Evolutionary conservation across 345 rosid genomes (phyloP).

Genomic region (Schrenkiella parvula): DNA sequence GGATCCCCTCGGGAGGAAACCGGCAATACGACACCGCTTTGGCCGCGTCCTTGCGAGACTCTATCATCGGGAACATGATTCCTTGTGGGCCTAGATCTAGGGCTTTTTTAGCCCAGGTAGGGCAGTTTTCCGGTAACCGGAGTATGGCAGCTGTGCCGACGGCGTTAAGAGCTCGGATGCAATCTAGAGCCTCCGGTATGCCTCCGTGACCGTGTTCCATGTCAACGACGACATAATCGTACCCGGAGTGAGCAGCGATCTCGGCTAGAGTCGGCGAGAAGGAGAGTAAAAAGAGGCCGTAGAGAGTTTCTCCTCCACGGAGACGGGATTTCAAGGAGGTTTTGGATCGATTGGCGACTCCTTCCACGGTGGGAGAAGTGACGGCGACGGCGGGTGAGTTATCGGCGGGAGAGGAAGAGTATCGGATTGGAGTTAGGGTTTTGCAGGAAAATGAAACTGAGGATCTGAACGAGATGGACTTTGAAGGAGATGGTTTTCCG

Average conservation of each 20-base stretch:
- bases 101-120: constrained; percentile 83
- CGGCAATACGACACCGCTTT: constrained; percentile 81
- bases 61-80: constrained; percentile 92
- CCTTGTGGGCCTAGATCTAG: constrained; percentile 92
- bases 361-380: constrained; percentile 7
- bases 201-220: constrained; percentile 98
- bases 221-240: constrained; percentile 83
- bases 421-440: constrained; percentile 28
- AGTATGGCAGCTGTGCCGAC: constrained; percentile 59
- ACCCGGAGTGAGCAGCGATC: constrained; percentile 78
- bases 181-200: constrained; percentile 58
- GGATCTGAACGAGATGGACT: constrained; percentile 22
- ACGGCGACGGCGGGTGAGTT: constrained; percentile 27
- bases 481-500: background rate
- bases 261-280: constrained; percentile 93
- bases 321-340: constrained; percentile 70
- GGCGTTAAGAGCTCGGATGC: constrained; percentile 67
- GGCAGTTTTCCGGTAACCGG: constrained; percentile 70
- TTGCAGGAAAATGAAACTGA: constrained; percentile 27
- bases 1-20: constrained; percentile 73
- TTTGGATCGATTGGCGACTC: background rate
- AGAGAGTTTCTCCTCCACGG: constrained; percentile 65
- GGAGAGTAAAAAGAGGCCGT: constrained; percentile 76
- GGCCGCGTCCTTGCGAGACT: constrained; percentile 49
- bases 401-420: constrained; percentile 33